Evolutionary conservation across 805 yeast genomes (phyloP), one percentile per base, ranked within the genome.

Genomic region (Starmerella khaoyaiensis): DNA sequence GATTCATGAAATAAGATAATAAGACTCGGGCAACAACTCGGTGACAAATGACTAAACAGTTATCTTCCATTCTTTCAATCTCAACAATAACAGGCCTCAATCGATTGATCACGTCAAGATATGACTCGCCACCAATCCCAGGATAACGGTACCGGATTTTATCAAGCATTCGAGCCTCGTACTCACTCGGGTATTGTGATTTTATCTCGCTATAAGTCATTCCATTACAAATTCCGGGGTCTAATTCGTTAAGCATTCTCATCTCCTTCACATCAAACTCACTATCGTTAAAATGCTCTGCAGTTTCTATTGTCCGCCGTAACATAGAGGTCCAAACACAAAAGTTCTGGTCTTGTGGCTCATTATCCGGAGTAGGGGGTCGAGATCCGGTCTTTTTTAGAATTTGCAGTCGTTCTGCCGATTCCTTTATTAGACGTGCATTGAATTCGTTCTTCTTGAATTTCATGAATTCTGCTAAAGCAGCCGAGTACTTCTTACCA

Each of bases 111-210:
- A 90, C 98, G 59, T 87, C 97, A 48, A 87, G 61, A 50, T 87
- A 87, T 0, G 94, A 80, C 58, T 87, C 98, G 14, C 98, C 98
- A 6, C 97, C 96, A 34, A 83, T 80, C 4, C 98, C 98, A 1
- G 97, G 98, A 54, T 87, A 87, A 42, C 98, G 65, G 58, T 87
- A 87, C 14, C 77, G 65, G 49, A 87, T 65, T 58, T 87, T 87
- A 58, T 83, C 79, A 28, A 67, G 64, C 48, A 82, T 60, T 41
- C 97, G 69, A 14, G 83, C 70, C 28, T 69, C 72, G 54, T 77
- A 87, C 56, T 87, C 97, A 25, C 70, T 70, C 0, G 96, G 94
- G 51, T 67, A 72, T 44, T 64, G 61, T 9, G 59, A 61, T 55
- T 77, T 80, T 46, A 87, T 86, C 48, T 87, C 93, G 36, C 74